Percentiles rank a stretch among this genome's conserved stretches.
phyloP scores from a whole-genome alignment of 805 yeast genomes.

The Saccharomycopsis capsularis region DNA sequence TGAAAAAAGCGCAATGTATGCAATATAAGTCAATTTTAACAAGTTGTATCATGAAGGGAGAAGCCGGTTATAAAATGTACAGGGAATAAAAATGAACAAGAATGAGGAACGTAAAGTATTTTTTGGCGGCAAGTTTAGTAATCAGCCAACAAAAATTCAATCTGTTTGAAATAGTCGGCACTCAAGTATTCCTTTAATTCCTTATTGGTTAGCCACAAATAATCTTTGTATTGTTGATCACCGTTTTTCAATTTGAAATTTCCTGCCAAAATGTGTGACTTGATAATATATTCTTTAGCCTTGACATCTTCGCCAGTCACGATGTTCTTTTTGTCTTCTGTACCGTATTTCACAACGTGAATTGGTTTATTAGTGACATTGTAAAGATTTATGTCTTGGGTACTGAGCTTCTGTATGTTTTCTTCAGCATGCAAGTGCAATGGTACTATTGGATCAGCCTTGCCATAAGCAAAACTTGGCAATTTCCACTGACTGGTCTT shows the following conservation, averaged over 20 bases:
- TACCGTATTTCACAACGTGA: slow-evolving; percentile 46
- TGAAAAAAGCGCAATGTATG: no score
- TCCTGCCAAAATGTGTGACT: slow-evolving; percentile 86
- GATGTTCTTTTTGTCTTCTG: slow-evolving; percentile 26
- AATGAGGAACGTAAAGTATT: no score
- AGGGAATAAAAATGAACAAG: no score
- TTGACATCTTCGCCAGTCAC: slow-evolving; percentile 24
- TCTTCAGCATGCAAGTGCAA: slow-evolving; percentile 69
- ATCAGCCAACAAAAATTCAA: slow-evolving; percentile 31
- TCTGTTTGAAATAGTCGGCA: slow-evolving; percentile 4
- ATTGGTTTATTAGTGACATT: slow-evolving; percentile 88
- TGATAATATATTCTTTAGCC: slow-evolving; percentile 62
- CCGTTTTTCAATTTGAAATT: slow-evolving; percentile 45
- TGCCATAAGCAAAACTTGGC: slow-evolving; percentile 53
- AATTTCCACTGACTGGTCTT: slow-evolving; percentile 52
- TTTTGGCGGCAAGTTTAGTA: no score
- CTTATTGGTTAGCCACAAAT: slow-evolving; percentile 78
- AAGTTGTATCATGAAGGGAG: no score
- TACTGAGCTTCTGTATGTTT: slow-evolving; percentile 68
- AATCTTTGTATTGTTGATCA: slow-evolving; percentile 38
- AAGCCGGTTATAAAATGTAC: no score
- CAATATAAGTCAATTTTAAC: no score
- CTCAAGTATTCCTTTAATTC: slow-evolving; percentile 36
- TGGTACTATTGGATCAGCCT: slow-evolving; percentile 35
- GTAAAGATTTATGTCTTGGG: slow-evolving; percentile 74